Conservation (phyloP, 345 rosid genomes). For the Xanthoceras sorbifolium region DNA sequence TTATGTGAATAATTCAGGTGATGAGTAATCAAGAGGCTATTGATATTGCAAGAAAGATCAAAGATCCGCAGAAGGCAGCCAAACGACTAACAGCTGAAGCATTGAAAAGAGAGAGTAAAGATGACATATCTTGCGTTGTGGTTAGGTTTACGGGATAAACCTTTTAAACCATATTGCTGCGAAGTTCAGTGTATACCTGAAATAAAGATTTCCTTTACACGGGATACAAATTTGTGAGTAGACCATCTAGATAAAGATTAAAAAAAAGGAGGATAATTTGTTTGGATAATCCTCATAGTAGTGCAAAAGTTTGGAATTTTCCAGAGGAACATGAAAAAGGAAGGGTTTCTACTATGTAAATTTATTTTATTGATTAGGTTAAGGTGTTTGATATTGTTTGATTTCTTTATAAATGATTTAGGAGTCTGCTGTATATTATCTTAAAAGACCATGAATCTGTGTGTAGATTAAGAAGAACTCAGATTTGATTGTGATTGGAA, state of each 20-base stretch:
- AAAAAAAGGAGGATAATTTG: conserved; percentile 14
- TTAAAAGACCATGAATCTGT: conserved; percentile 6
- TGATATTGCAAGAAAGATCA: conserved; percentile 62
- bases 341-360: conserved; percentile 29
- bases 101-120: conserved; percentile 64
- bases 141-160: conserved; percentile 58
- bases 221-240: conserved; percentile 29
- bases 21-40: conserved; percentile 79
- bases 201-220: conserved; percentile 30
- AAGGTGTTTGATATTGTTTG: conserved; percentile 43
- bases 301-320: conserved; percentile 26
- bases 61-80: conserved; percentile 77
- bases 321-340: not conserved
- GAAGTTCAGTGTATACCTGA: conserved; percentile 28
- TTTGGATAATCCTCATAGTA: conserved; percentile 17
- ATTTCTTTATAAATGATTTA: conserved; percentile 32
- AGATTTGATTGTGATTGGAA: conserved; percentile 17
- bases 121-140: conserved; percentile 77
- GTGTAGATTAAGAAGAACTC: conserved; percentile 23
- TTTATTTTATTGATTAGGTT: conserved; percentile 34
- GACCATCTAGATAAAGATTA: conserved; percentile 5
- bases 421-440: conserved; percentile 29
- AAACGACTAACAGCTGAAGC: conserved; percentile 70
- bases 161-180: conserved; percentile 17
- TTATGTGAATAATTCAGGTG: conserved; percentile 45